phyloP scores from a whole-genome alignment of 495 filamentous ascomycete genomes.

The Penicillium herquei region DNA sequence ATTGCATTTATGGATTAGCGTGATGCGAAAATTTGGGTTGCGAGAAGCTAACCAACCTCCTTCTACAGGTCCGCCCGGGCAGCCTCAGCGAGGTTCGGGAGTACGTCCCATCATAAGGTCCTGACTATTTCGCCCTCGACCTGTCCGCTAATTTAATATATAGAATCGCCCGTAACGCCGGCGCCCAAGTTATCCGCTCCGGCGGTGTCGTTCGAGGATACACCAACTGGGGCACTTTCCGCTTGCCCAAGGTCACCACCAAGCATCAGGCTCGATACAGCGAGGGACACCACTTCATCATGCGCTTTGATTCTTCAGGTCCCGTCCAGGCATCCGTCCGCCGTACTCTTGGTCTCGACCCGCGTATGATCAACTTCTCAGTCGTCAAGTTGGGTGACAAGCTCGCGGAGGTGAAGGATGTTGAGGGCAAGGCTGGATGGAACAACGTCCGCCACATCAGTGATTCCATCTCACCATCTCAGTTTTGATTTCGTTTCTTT shows the following conservation, averaged over 20 bases:
- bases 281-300: constrained; percentile 91
- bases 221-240: constrained; percentile 91
- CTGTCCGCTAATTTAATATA: constrained; percentile 13
- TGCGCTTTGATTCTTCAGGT: constrained; percentile 84
- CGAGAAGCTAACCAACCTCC: constrained; percentile 8
- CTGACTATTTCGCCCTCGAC: constrained; percentile 1
- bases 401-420: constrained; percentile 63
- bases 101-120: constrained; percentile 49
- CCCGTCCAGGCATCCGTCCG: constrained; percentile 68
- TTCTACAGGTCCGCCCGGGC: constrained; percentile 77
- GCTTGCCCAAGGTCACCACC: constrained; percentile 70
- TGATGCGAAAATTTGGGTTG: not conserved
- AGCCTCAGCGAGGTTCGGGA: constrained; percentile 91
- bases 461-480: constrained; percentile 25
- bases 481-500: not conserved
- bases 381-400: constrained; percentile 84
- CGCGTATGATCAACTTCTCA: constrained; percentile 82
- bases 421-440: constrained; percentile 62
- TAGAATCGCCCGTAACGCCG: constrained; percentile 83
- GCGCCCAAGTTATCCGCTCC: constrained; percentile 74
- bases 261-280: constrained; percentile 78
- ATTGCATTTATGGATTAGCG: not conserved
- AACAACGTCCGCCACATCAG: constrained; percentile 34
- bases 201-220: constrained; percentile 90
- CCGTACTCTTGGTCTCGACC: constrained; percentile 78